Conservation (phyloP, 495 filamentous ascomycete genomes). For the Hyphodiscus hymeniophilus region DNA sequence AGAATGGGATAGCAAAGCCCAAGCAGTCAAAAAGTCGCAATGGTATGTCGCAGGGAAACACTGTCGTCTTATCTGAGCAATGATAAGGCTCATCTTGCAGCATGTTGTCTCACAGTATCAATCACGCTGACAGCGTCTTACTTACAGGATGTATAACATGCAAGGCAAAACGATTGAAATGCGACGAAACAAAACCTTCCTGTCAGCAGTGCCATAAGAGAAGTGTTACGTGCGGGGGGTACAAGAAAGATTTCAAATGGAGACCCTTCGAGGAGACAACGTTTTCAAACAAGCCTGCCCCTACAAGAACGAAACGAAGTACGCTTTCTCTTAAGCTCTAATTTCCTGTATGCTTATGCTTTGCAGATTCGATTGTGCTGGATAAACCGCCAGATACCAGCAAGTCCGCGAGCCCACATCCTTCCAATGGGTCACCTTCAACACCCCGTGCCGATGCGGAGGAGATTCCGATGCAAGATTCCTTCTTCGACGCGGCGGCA, state of each 20-base stretch:
- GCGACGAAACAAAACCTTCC: constrained; percentile 69
- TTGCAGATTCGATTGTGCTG: constrained; percentile 9
- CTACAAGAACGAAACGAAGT: constrained; percentile 44
- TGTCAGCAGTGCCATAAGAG: constrained; percentile 68
- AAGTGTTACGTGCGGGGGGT: constrained; percentile 65
- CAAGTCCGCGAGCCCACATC: constrained; percentile 12
- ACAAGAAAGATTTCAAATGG: constrained; percentile 84
- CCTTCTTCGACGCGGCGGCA: constrained; percentile 19
- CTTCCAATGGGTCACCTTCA: constrained; percentile 14
- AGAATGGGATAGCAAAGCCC: constrained; percentile 41
- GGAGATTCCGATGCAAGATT: constrained; percentile 15
- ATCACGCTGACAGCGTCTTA: constrained; percentile 6
- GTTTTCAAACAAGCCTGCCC: constrained; percentile 39
- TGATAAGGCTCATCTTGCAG: constrained; percentile 7
- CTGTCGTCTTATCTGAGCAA: constrained; percentile 17
- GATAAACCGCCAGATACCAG: constrained; percentile 13
- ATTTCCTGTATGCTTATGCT: constrained; percentile 7
- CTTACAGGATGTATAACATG: constrained; percentile 67
- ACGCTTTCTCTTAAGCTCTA: constrained; percentile 4
- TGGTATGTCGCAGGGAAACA: constrained; percentile 39
- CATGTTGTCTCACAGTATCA: too few relatives aligned
- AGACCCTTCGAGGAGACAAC: constrained; percentile 64
- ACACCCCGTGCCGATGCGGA: constrained; percentile 14
- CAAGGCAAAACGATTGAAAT: constrained; percentile 75
- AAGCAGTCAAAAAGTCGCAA: constrained; percentile 83